Percentiles rank a stretch among this genome's conserved stretches.
Conservation (phyloP, 129 eudicot species). For the Lonicera japonica region DNA sequence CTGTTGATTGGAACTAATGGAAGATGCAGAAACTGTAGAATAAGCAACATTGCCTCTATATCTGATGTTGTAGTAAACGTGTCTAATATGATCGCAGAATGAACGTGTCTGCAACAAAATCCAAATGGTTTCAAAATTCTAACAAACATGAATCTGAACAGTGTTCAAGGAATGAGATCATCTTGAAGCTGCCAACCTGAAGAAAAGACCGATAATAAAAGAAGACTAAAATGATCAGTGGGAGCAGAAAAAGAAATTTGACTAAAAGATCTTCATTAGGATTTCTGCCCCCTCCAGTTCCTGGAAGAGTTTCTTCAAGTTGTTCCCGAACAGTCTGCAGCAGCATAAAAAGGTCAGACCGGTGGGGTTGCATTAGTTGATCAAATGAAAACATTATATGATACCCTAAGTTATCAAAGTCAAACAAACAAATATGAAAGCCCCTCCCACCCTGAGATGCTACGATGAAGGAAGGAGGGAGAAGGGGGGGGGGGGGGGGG, state of each 20-base stretch:
- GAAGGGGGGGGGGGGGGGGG: no score
- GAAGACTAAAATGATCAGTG: conserved; percentile 48
- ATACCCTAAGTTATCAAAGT: not conserved
- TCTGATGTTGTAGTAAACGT: conserved; percentile 65
- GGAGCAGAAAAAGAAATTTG: conserved; percentile 64
- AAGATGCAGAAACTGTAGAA: conserved; percentile 61
- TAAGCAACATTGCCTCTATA: conserved; percentile 58
- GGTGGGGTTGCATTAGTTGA: not conserved
- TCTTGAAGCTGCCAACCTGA: conserved; percentile 52
- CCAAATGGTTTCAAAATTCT: conserved; percentile 12
- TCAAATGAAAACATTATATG: not conserved
- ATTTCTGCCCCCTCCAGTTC: conserved; percentile 86
- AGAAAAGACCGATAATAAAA: conserved; percentile 68
- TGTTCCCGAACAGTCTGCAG: conserved; percentile 62
- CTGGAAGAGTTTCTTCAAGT: conserved; percentile 81
- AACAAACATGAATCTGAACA: not conserved
- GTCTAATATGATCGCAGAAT: conserved; percentile 63
- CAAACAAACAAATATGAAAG: not conserved
- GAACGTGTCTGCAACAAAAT: conserved; percentile 55
- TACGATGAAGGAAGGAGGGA: no score
- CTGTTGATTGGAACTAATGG: conserved; percentile 55
- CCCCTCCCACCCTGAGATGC: no score
- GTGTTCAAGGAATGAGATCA: not conserved
- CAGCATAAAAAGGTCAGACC: conserved; percentile 10
- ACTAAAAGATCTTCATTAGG: conserved; percentile 59